Percentiles rank a stretch among this genome's conserved stretches.
Conservation (phyloP, 495 filamentous ascomycete species). For the Massariosphaeria phaeospora region DNA sequence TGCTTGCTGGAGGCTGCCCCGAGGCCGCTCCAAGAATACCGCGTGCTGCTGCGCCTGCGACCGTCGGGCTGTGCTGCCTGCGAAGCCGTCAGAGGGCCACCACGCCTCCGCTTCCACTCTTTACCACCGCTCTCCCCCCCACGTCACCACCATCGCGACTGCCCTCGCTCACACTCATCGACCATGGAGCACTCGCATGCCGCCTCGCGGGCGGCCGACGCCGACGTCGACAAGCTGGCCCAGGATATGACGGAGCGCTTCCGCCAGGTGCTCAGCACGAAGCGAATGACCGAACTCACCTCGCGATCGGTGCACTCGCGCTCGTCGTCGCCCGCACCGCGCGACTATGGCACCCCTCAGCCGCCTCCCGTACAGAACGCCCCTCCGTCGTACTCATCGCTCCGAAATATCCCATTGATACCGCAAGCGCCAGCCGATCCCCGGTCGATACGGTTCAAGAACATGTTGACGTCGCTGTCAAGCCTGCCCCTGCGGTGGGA, state of each 20-base stretch:
- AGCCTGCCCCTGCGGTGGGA: constrained; percentile 87
- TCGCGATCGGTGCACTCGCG: constrained; percentile 46
- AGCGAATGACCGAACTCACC: constrained; percentile 71
- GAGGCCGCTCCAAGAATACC: constrained; percentile 6
- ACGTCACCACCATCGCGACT: neutral
- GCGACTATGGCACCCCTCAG: constrained; percentile 40
- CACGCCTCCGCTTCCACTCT: neutral
- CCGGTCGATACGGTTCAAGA: constrained; percentile 74
- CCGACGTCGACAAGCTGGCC: constrained; percentile 36
- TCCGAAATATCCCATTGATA: constrained; percentile 72
- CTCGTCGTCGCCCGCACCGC: constrained; percentile 52
- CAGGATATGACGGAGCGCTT: constrained; percentile 59
- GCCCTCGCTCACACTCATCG: neutral
- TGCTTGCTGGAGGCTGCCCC: neutral
- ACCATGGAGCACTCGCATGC: constrained; percentile 31
- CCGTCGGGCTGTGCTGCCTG: constrained; percentile 25
- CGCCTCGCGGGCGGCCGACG: constrained; percentile 17
- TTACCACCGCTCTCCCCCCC: constrained; percentile 3
- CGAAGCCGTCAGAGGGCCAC: neutral
- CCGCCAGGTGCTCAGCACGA: constrained; percentile 70
- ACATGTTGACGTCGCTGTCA: constrained; percentile 73
- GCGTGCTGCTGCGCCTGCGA: constrained; percentile 19
- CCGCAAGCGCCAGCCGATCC: constrained; percentile 70
- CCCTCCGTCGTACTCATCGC: constrained; percentile 60
- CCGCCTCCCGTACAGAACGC: constrained; percentile 16